These are phyloP conservation scores for Suillus cothurnatus DNA, from an alignment of 768 basidiomycete species.

Conservation along the genomic window DNA sequence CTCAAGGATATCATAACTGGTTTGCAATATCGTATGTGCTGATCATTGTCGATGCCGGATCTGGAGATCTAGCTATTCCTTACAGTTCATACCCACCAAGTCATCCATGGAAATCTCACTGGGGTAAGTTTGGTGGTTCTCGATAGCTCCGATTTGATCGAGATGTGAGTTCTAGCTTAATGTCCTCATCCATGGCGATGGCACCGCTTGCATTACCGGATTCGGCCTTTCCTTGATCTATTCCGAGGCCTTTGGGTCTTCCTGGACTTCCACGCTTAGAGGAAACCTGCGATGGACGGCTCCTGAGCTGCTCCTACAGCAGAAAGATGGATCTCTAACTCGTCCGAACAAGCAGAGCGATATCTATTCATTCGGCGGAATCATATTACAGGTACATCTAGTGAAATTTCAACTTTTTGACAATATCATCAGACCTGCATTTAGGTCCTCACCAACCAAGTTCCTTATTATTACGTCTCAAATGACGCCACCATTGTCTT, in stretches of 20 bases:
- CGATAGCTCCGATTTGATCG: neutral
- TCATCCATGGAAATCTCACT: slow-evolving; percentile 6
- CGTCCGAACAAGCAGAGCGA: too few species aligned
- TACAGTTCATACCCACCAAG: slow-evolving; percentile 1
- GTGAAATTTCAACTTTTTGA: too few species aligned
- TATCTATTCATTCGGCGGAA: too few species aligned
- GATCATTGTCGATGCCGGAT: too few species aligned
- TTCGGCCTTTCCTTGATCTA: slow-evolving; percentile 7
- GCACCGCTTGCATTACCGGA: neutral
- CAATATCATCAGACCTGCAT: too few species aligned
- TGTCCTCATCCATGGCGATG: slow-evolving; percentile 11
- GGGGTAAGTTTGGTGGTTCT: slow-evolving; percentile 12
- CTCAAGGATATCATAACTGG: too few species aligned
- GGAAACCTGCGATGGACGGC: slow-evolving; percentile 11
- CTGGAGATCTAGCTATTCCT: neutral
- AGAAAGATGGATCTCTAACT: too few species aligned
- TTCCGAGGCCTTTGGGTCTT: neutral
- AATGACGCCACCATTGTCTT: too few species aligned
- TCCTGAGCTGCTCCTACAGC: neutral
- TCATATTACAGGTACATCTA: too few species aligned
- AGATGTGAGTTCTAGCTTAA: neutral
- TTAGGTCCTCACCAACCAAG: too few species aligned
- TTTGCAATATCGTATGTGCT: too few species aligned
- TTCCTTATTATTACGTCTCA: too few species aligned
- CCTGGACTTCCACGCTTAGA: neutral